A percentile compares a stretch with the other conserved stretches of the same genome.
Evolutionary conservation across 192 early-diverging fungal genomes (phyloP).

Genomic region (Umbelopsis sp.): DNA sequence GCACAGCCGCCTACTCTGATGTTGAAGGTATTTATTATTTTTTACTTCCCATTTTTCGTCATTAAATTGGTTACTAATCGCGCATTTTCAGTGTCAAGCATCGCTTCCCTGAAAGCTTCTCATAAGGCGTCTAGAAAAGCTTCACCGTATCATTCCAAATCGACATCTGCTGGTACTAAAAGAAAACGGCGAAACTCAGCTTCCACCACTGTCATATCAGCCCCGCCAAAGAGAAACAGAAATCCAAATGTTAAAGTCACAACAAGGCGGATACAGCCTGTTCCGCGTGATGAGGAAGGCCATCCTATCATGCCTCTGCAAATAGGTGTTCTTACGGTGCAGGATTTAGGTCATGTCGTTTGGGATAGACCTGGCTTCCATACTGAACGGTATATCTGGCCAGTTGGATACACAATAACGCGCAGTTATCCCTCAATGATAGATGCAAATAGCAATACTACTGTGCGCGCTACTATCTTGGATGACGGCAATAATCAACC

Average conservation of each 20-base stretch:
- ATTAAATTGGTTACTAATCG: not conserved
- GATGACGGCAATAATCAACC: slow-evolving; percentile 77
- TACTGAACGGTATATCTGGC: slow-evolving; percentile 91
- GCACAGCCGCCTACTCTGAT: not conserved
- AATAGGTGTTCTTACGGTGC: slow-evolving; percentile 78
- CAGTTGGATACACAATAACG: slow-evolving; percentile 79
- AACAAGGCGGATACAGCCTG: slow-evolving; percentile 41
- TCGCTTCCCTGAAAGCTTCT: not conserved
- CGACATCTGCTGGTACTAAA: not conserved
- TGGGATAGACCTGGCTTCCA: slow-evolving; percentile 80
- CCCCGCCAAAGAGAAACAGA: slow-evolving; percentile 3
- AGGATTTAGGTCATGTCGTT: slow-evolving; percentile 72
- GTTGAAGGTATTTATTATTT: not conserved
- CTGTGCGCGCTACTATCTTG: slow-evolving; percentile 65
- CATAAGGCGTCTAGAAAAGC: not conserved
- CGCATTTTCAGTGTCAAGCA: not conserved
- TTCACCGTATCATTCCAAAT: not conserved
- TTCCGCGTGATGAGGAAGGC: slow-evolving; percentile 65
- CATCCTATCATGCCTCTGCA: slow-evolving; percentile 75
- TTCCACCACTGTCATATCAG: slow-evolving; percentile 9
- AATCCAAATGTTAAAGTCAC: slow-evolving; percentile 23
- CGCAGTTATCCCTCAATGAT: slow-evolving; percentile 74
- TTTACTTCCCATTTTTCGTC: not conserved
- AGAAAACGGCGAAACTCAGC: not conserved
- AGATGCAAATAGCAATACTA: slow-evolving; percentile 55